Base-by-base conservation (phyloP, 1,284 basidiomycete species). In the Stygiomarasmius scandens region DNA sequence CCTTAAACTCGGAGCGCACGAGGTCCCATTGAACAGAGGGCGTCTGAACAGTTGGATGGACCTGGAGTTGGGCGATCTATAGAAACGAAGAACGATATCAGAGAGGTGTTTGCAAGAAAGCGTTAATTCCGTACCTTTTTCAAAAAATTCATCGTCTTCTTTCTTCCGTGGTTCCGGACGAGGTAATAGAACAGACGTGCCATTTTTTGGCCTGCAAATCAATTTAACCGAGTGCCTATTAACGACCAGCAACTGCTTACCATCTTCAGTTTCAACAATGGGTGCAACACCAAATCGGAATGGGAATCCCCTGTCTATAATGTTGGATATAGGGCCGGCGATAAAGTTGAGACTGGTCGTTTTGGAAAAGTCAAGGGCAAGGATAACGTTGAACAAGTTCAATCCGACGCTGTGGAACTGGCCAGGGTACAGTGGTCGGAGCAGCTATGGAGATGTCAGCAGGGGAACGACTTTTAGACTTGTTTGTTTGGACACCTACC, bases 261-360 rank as follows among this genome's bases (percentile, higher is more conserved):
- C 78, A 41, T 86, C 82, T 14, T 83, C 82, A 0, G 77, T 83
- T 59, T 86, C 82, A 0, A 84, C 72, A 27, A 87, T 73, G 2
- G 94, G 94, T 1, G 95, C 92, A 49, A 96, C 67, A 16, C 95
- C 95, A 69, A 93, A 93, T 32, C 91, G 79, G 62, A 95, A 82
- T 0, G 94, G 92, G 44, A 93, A 77, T 16, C 79, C 81, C 45
- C 92, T 80, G 34, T 83, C 74, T 52, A 97, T 86, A 68, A 95
- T 85, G 51, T 78, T 82, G 19, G 80, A 78, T 43, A 95, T 78
- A 0, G 89, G 74, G 1, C 79, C 80, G 1, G 79, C 76, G 47
- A 96, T 74, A 63, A 91, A 85, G 19, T 84, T 77, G 2, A 95
- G 63, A 36, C 80, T 83, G 4, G 76, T 72, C 0, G 79, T 74